These are phyloP conservation scores for Sicyos baderoa DNA, from an alignment of 306 rosid species.

Conservation along the genomic window DNA sequence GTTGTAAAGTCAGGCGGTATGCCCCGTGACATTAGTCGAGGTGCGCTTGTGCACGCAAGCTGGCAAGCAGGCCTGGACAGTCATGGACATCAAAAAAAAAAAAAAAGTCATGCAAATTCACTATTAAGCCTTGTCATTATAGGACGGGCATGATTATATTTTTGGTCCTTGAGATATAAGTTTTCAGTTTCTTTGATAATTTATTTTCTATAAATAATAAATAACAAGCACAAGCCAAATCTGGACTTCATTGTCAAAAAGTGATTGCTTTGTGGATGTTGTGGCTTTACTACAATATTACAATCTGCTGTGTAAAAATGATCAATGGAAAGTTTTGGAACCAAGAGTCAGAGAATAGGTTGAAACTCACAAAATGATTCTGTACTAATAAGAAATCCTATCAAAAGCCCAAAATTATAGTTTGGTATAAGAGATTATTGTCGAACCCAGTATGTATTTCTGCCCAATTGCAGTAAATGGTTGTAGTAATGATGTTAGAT, in stretches of 20 bases:
- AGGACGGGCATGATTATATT: neutral
- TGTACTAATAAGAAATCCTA: neutral
- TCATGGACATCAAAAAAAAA: too few relatives aligned
- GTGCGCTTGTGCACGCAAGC: too few relatives aligned
- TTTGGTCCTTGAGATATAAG: slow-evolving; percentile 2
- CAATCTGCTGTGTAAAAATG: slow-evolving; percentile 1
- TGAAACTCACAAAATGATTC: slow-evolving; percentile 5
- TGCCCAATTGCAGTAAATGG: neutral
- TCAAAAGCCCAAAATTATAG: slow-evolving; percentile 2
- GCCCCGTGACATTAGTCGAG: too few relatives aligned
- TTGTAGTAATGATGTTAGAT: neutral
- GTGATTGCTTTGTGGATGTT: neutral
- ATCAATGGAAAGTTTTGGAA: neutral
- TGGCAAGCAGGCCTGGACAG: too few relatives aligned
- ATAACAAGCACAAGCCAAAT: neutral
- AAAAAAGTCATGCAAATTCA: too few relatives aligned
- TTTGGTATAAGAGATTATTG: neutral
- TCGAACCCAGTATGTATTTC: neutral
- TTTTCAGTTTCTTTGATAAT: neutral
- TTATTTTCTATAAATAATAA: neutral
- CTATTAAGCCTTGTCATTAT: neutral
- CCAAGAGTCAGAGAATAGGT: neutral
- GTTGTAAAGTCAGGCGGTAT: too few relatives aligned
- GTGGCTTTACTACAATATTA: neutral
- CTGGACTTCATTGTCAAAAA: neutral